phyloP scores from a whole-genome alignment of 2,329 filamentous ascomycete genomes.

The Hypomyces perniciosus region DNA sequence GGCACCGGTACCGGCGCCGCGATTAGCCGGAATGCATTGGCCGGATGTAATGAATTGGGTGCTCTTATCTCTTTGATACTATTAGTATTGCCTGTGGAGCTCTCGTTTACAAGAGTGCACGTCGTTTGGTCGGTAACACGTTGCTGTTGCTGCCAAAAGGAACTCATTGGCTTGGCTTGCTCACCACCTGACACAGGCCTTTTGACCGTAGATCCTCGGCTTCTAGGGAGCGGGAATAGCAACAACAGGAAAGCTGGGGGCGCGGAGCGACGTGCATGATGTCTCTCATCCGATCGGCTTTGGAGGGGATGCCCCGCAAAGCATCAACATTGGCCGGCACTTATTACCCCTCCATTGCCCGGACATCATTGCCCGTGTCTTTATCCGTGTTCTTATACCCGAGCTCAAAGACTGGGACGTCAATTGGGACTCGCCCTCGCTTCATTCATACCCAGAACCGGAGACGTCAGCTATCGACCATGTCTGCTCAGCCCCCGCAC shows the following conservation, averaged over 20 bases:
- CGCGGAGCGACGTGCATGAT: slow-evolving; percentile 2
- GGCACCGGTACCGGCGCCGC: slow-evolving; percentile 8
- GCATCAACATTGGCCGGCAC: slow-evolving; percentile 13
- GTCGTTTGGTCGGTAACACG: background rate
- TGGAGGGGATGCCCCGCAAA: slow-evolving; percentile 24
- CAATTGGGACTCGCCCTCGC: slow-evolving; percentile 19
- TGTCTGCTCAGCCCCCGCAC: slow-evolving; percentile 58
- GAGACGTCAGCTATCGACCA: slow-evolving; percentile 31
- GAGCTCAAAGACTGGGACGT: slow-evolving; percentile 1
- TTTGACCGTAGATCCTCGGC: slow-evolving; percentile 4
- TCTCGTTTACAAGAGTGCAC: background rate
- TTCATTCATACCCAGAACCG: slow-evolving; percentile 18
- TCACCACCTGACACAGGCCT: background rate
- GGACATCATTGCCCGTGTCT: slow-evolving; percentile 1
- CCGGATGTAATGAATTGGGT: too few relatives aligned
- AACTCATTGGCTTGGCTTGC: background rate
- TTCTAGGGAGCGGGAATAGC: slow-evolving; percentile 5
- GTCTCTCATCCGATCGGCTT: slow-evolving; percentile 23
- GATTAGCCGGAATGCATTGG: too few relatives aligned
- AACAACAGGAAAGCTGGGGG: background rate
- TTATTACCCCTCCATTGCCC: slow-evolving; percentile 22
- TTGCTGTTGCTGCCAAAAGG: background rate
- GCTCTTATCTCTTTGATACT: too few relatives aligned
- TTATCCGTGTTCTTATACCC: background rate
- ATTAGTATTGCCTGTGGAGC: too few relatives aligned